A percentile compares a stretch with the other conserved stretches of the same genome.
phyloP scores from a whole-genome alignment of 768 basidiomycete genomes.

The Boletales sp. region DNA sequence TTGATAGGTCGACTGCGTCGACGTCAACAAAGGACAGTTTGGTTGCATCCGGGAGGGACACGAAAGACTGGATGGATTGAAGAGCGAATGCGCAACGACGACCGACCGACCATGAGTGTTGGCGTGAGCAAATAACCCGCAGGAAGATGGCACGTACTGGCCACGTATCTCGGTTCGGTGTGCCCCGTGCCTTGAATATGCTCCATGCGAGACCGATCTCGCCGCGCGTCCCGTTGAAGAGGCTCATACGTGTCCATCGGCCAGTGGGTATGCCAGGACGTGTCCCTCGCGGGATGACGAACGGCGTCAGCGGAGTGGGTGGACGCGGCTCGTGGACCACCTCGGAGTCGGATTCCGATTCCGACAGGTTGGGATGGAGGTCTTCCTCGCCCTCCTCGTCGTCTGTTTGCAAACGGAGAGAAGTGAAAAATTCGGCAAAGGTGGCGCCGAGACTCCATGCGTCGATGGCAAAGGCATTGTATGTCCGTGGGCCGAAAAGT shows the following conservation, averaged over 20 bases:
- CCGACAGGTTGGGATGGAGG: slow-evolving; percentile 3
- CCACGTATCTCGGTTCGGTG: slow-evolving; percentile 70
- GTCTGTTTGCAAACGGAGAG: slow-evolving; percentile 41
- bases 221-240: slow-evolving; percentile 73
- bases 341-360: slow-evolving; percentile 23
- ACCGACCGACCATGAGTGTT: no score
- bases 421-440: slow-evolving; percentile 80
- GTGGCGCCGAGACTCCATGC: slow-evolving; percentile 81
- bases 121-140: not conserved
- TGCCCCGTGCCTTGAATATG: slow-evolving; percentile 80
- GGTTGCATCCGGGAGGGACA: slow-evolving; percentile 57
- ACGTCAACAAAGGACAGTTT: slow-evolving; percentile 61
- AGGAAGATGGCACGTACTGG: slow-evolving; percentile 53
- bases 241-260: slow-evolving; percentile 45
- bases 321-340: slow-evolving; percentile 4
- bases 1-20: slow-evolving; percentile 43
- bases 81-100: no score
- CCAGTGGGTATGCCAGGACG: slow-evolving; percentile 16
- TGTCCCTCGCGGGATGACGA: slow-evolving; percentile 25
- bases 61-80: slow-evolving; percentile 60
- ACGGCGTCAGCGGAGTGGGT: slow-evolving; percentile 39
- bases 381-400: slow-evolving; percentile 38
- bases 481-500: slow-evolving; percentile 67
- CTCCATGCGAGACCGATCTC: slow-evolving; percentile 88
- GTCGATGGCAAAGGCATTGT: slow-evolving; percentile 71